Base-by-base conservation (phyloP, 495 filamentous ascomycete species). In the Penicillium coprophilum region DNA sequence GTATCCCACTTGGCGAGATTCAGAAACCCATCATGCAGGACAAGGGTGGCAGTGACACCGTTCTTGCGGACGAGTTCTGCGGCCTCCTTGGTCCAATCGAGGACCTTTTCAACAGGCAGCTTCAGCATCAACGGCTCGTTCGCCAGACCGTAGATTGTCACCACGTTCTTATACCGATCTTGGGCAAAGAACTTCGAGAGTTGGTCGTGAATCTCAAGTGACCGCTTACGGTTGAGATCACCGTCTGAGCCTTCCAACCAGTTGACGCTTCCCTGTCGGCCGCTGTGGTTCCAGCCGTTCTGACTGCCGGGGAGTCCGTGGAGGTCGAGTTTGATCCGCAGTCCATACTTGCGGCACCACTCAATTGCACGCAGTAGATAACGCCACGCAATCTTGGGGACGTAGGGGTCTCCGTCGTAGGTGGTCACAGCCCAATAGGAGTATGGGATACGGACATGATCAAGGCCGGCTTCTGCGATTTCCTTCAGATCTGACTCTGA, bases 331-430 rank as follows among this genome's bases (percentile, higher is more conserved):
- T 97, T 99, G 38, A 99, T 86, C 2, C 95, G 85, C 10, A 99
- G 77, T 1, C 95, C 95, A 67, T 96, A 89, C 63, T 93, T 91
- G n/a, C 95, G 85, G 30, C 87, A 87, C 73, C 88, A 97, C 64
- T 99, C 95, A 61, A 99, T 95, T 4, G 80, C 89, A 24, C 95
- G 86, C 2, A 99, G 81, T 0, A 99, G 86, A 69, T 99, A 99
- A 13, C 95, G 82, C 94, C 94, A 99, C 1, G 88, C 85, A 28
- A 88, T 90, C 56, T 92, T 85, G 30, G 87, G 82, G 21, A 99
- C 82, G 66, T 95, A 99, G 1, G 92, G 89, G 64, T 99, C 94
- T 17, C 80, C 88, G 31, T 88, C 85, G 67, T 95, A 96, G 0
- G 87, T 90, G 44, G 82, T 84, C 3, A 97, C 85, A 0, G 91